Evolutionary conservation across 768 basidiomycete species (phyloP).

Genomic region (Rhodocollybia butyracea): DNA sequence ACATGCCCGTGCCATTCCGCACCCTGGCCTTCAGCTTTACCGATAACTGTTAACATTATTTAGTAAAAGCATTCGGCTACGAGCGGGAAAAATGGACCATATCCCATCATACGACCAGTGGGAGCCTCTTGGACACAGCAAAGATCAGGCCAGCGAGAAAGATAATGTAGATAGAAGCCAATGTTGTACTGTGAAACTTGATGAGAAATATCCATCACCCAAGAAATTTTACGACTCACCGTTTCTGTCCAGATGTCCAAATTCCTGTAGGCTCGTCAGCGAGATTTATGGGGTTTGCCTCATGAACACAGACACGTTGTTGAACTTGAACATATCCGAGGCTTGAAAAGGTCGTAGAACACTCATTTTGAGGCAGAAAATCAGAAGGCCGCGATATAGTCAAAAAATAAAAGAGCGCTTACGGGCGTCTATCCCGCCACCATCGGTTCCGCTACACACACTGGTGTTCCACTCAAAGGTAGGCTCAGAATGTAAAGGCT

Average conservation of each 20-base stretch:
- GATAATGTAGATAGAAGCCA: constrained; percentile 85
- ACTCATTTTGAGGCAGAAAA: too few species aligned
- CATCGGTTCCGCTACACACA: too few species aligned
- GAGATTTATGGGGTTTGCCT: background rate
- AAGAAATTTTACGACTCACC: constrained; percentile 37
- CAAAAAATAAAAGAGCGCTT: too few species aligned
- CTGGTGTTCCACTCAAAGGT: too few species aligned
- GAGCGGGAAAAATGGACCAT: constrained; percentile 53
- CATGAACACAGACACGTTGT: constrained; percentile 65
- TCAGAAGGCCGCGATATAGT: too few species aligned
- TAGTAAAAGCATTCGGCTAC: background rate
- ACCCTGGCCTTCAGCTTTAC: constrained; percentile 82
- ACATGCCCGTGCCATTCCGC: constrained; percentile 92
- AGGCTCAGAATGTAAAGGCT: too few species aligned
- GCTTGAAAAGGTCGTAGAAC: constrained; percentile 83
- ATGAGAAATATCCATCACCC: background rate
- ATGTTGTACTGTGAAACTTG: constrained; percentile 65
- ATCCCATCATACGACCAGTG: constrained; percentile 85
- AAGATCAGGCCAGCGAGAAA: constrained; percentile 89
- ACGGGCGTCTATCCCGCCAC: too few species aligned
- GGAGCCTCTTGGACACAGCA: constrained; percentile 83
- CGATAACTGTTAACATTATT: constrained; percentile 64
- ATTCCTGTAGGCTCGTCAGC: constrained; percentile 50
- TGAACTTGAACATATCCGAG: constrained; percentile 89
- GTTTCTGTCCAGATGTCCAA: constrained; percentile 98